These are phyloP conservation scores for Erodium maritimum DNA, from an alignment of 345 rosid genomes.

Conservation along the genomic window DNA sequence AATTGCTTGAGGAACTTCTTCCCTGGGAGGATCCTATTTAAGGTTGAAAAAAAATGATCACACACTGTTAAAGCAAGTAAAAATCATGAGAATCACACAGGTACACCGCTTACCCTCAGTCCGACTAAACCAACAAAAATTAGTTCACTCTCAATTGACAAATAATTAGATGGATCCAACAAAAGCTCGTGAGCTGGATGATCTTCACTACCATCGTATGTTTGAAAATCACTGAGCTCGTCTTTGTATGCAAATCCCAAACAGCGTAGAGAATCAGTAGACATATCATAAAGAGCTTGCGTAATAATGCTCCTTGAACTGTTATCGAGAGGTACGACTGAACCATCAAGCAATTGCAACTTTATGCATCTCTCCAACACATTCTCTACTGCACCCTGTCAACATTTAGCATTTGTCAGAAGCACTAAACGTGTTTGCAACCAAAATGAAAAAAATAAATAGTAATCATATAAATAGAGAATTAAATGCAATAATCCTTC, in stretches of 20 bases:
- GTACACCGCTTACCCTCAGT: constrained; percentile 37
- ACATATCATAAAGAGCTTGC: constrained; percentile 41
- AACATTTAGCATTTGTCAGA: constrained; percentile 1
- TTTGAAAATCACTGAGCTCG: constrained; percentile 40
- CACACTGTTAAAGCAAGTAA: background rate
- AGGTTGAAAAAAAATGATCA: constrained; percentile 3
- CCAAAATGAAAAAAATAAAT: too few relatives aligned
- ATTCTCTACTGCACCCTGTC: constrained; percentile 76
- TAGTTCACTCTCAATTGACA: constrained; percentile 53
- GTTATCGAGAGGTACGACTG: constrained; percentile 36
- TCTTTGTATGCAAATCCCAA: constrained; percentile 61
- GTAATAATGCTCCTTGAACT: constrained; percentile 29
- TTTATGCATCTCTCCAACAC: constrained; percentile 49
- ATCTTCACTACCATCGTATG: constrained; percentile 48
- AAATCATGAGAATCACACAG: background rate
- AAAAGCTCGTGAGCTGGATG: constrained; percentile 57
- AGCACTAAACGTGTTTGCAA: background rate
- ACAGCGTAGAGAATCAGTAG: constrained; percentile 47
- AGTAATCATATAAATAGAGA: too few relatives aligned
- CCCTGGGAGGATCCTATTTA: constrained; percentile 65
- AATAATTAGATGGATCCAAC: constrained; percentile 39
- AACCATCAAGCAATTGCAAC: constrained; percentile 58
- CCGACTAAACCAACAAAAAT: constrained; percentile 55
- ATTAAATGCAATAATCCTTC: too few relatives aligned
- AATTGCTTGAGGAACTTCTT: constrained; percentile 55